Evolutionary conservation across 163 green algal genomes (phyloP), one percentile per base, ranked within the genome.

Genomic region (Chlamydomonas reinhardtii): DNA sequence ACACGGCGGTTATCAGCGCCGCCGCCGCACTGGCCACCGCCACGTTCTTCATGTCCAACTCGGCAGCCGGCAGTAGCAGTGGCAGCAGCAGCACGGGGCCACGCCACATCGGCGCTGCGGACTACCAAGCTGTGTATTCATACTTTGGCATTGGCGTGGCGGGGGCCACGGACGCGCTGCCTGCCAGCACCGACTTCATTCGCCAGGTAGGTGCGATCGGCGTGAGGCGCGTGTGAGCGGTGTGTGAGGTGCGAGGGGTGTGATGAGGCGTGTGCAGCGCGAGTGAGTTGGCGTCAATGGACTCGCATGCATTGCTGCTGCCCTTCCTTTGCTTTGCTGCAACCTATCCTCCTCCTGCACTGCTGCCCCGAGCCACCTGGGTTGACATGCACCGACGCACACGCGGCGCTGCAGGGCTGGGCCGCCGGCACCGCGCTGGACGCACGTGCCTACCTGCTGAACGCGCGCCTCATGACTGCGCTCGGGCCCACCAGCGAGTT

Each of bases 111-210:
- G 12, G 17, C 19, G 27, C 80, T 0, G 34, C 54, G 6, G 80
- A 86, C 70, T 86, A 66, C 56, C 34, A 59, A 0, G 22, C 8
- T 0, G 70, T 73, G 5, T 86, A 80, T 34, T 16, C 32, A 35
- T 79, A 64, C 25, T 79, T 86, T 54, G 70, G 70, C 17, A 24
- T 86, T 2, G 80, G 80, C 0, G 6, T 15, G n/a, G 12, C 69
- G 16, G 56, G 70, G 6, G 56, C 69, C 4, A 27, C n/a, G 0
- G 80, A 79, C 32, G 69, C 34, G 16, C 34, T 79, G 27, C 80
- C 80, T 1, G 39, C 32, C 17, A 71, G 35, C n/a, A 19, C 80
- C 0, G 80, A 86, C 69, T 86, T 86, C 43, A 71, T 86, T 16
- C 80, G 69, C 20, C 79, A 85, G 34, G 68, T 59, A n/a, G n/a